phyloP scores from a whole-genome alignment of 768 basidiomycete genomes.

The Xerocomus spinulosus region DNA sequence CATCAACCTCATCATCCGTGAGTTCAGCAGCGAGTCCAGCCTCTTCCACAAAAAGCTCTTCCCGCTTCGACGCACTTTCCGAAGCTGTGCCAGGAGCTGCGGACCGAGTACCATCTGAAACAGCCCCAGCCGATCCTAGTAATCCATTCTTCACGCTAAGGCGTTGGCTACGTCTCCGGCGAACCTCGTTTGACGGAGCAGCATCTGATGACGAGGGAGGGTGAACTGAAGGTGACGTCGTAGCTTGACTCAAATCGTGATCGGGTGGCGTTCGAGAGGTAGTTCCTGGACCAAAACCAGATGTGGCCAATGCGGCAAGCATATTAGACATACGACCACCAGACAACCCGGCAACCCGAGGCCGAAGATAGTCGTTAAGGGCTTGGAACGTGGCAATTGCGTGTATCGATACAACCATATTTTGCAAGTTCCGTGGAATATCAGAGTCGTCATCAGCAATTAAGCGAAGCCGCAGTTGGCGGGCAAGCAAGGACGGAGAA shows the following conservation, averaged over 20 bases:
- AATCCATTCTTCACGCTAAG: slow-evolving; percentile 64
- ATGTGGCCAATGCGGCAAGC: slow-evolving; percentile 84
- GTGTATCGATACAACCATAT: slow-evolving; percentile 95
- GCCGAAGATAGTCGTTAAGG: slow-evolving; percentile 91
- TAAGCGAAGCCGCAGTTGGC: slow-evolving; percentile 84
- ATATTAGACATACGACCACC: slow-evolving; percentile 74
- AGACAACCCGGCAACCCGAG: slow-evolving; percentile 73
- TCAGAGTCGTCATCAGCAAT: slow-evolving; percentile 88
- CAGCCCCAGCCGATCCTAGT: slow-evolving; percentile 11
- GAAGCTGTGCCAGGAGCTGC: slow-evolving; percentile 29
- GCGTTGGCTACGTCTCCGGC: slow-evolving; percentile 76
- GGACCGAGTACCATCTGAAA: slow-evolving; percentile 13
- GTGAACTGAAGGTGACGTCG: slow-evolving; percentile 23
- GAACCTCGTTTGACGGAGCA: slow-evolving; percentile 38
- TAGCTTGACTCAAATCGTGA: slow-evolving; percentile 28
- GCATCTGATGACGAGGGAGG: slow-evolving; percentile 33
- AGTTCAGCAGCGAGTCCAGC: slow-evolving; percentile 69
- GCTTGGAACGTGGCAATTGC: slow-evolving; percentile 98
- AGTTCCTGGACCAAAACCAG: slow-evolving; percentile 57
- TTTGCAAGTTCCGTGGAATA: slow-evolving; percentile 79
- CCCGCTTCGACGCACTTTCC: slow-evolving; percentile 17
- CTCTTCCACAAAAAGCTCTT: slow-evolving; percentile 58
- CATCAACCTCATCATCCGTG: slow-evolving; percentile 82
- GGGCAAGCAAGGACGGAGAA: slow-evolving; percentile 86
- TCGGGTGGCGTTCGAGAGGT: slow-evolving; percentile 36